These are phyloP conservation scores for Caryopteris hybrid DNA, from an alignment of 305 asterid species.

Conservation along the genomic window DNA sequence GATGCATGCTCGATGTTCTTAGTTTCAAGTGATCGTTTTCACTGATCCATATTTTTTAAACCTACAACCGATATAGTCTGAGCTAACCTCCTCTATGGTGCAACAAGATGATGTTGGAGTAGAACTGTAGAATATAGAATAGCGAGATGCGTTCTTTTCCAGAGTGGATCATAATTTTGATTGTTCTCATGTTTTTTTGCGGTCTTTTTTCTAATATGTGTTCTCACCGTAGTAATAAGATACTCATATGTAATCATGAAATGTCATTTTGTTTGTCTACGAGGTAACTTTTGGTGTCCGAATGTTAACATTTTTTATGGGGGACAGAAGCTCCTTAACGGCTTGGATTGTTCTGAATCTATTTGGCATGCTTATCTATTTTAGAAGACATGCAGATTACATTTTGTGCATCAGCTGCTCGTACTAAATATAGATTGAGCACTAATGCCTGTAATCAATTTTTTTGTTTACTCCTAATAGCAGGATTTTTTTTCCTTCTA, in stretches of 20 bases:
- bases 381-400: neutral
- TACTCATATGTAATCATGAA: neutral
- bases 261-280: neutral
- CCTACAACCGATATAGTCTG: neutral
- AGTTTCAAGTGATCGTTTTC: neutral
- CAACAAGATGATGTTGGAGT: neutral
- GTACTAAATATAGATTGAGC: neutral
- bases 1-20: neutral
- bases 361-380: neutral
- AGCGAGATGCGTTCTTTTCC: neutral
- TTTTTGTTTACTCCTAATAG: neutral
- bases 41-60: neutral
- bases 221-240: neutral
- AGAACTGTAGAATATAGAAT: neutral
- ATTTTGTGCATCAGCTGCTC: slow-evolving; percentile 8
- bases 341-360: neutral
- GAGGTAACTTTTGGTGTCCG: neutral
- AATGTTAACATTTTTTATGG: neutral
- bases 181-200: neutral
- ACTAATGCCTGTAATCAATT: neutral
- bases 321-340: neutral
- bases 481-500: neutral
- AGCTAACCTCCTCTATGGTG: neutral
- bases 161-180: neutral
- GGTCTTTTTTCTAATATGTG: neutral